These are phyloP conservation scores for Myxozyma mucilagina DNA, from an alignment of 805 yeast species.

Conservation along the genomic window DNA sequence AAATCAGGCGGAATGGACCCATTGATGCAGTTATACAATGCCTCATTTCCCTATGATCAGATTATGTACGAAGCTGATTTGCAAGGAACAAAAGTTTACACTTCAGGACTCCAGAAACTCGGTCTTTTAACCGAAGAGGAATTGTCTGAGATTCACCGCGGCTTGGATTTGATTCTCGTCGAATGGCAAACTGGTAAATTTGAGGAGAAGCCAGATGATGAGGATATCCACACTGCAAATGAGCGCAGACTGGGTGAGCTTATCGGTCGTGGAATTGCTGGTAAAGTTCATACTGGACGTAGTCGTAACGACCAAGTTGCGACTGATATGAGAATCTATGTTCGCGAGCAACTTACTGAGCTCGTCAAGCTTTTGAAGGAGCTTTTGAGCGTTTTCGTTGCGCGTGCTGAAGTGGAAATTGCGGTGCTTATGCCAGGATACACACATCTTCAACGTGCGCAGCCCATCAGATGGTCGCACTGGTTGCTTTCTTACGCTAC, in stretches of 20 bases:
- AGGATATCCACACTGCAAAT: conserved; percentile 97
- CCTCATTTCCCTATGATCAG: conserved; percentile 93
- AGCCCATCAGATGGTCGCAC: conserved; percentile 99
- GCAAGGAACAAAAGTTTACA: conserved; percentile 91
- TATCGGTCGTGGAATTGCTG: conserved; percentile 90
- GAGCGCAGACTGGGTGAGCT: conserved; percentile 97
- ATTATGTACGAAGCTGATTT: conserved; percentile 93
- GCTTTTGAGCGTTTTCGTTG: conserved; percentile 52
- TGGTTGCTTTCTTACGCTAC: conserved; percentile 96
- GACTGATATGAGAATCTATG: conserved; percentile 96
- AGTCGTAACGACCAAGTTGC: conserved; percentile 99
- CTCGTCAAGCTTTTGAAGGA: conserved; percentile 58
- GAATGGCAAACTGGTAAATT: conserved; percentile 81
- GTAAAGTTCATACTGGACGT: conserved; percentile 99
- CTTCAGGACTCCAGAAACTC: conserved; percentile 77
- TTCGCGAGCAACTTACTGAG: conserved; percentile 69
- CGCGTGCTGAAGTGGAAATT: conserved; percentile 81
- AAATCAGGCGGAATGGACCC: conserved; percentile 76
- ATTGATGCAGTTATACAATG: conserved; percentile 94
- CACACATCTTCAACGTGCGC: conserved; percentile 97
- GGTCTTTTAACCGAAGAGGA: conserved; percentile 75
- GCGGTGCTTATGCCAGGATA: conserved; percentile 98
- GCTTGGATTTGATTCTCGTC: conserved; percentile 64
- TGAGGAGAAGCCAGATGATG: conserved; percentile 84
- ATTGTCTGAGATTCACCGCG: conserved; percentile 76